Evolutionary conservation across 2,329 filamentous ascomycete genomes (phyloP).

Genomic region (Lecanicillium sp.): DNA sequence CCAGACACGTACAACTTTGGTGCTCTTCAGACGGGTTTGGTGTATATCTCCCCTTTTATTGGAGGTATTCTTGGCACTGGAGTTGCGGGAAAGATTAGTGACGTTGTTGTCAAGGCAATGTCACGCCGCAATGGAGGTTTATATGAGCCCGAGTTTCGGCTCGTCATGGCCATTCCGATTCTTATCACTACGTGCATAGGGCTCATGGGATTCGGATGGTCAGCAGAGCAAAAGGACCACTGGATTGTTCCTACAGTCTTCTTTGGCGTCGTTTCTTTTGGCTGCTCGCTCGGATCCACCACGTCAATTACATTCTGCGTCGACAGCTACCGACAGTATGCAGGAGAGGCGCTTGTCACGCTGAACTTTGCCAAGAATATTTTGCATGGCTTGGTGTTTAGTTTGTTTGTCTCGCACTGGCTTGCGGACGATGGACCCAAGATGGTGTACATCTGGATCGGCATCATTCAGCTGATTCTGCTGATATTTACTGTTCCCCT

Average conservation of each 20-base stretch:
- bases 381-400: conserved; percentile 81
- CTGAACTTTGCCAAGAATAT: conserved; percentile 94
- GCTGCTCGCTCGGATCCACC: conserved; percentile 81
- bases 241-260: conserved; percentile 94
- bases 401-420: conserved; percentile 83
- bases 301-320: conserved; percentile 92
- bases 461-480: conserved; percentile 73
- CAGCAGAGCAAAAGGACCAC: conserved; percentile 59
- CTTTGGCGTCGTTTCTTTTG: conserved; percentile 87
- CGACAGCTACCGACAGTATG: conserved; percentile 87
- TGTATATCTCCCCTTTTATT: conserved; percentile 86
- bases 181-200: conserved; percentile 71
- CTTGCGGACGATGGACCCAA: conserved; percentile 66
- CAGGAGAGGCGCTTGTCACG: conserved; percentile 87
- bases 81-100: conserved; percentile 80
- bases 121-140: conserved; percentile 80
- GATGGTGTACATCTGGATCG: conserved; percentile 72
- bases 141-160: conserved; percentile 89
- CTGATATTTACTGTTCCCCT: conserved; percentile 75
- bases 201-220: conserved; percentile 96
- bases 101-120: conserved; percentile 76
- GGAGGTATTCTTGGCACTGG: conserved; percentile 86
- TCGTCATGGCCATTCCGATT: conserved; percentile 81
- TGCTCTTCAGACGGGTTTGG: conserved; percentile 69
- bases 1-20: conserved; percentile 69